Percentiles rank a stretch among this genome's conserved stretches.
phyloP scores from a whole-genome alignment of 441 rosid genomes.

The Eutrema salsugineum region DNA sequence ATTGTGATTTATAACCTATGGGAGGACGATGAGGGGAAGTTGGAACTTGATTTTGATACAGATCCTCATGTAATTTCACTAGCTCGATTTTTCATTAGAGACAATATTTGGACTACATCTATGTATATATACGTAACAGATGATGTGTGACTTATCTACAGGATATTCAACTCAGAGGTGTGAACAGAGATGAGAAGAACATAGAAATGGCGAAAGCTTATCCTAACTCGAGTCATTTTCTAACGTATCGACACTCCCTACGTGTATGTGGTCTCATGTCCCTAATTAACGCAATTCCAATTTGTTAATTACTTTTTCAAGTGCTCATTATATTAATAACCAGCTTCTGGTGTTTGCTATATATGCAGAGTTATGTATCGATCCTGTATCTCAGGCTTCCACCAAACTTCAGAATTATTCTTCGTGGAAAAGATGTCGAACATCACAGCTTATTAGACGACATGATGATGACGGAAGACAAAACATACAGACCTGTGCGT shows the following conservation, averaged over 20 bases:
- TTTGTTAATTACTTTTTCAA: neutral
- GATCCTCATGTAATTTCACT: constrained; percentile 44
- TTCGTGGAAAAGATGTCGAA: constrained; percentile 57
- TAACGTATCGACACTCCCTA: constrained; percentile 69
- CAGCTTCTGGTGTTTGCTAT: neutral
- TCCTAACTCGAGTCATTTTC: constrained; percentile 58
- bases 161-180: constrained; percentile 87
- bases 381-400: constrained; percentile 74
- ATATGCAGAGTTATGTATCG: constrained; percentile 61
- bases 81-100: neutral
- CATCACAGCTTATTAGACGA: constrained; percentile 66
- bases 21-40: constrained; percentile 65
- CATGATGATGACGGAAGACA: constrained; percentile 50
- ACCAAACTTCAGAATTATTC: constrained; percentile 47
- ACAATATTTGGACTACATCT: neutral
- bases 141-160: constrained; percentile 23
- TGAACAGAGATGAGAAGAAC: constrained; percentile 62
- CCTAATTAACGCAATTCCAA: neutral
- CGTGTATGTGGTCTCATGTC: constrained; percentile 39
- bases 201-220: constrained; percentile 58
- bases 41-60: constrained; percentile 69
- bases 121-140: neutral
- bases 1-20: constrained; percentile 70
- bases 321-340: neutral
- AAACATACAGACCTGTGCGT: constrained; percentile 46